A percentile compares a stretch with the other conserved stretches of the same genome.
phyloP scores from a whole-genome alignment of 805 yeast genomes.

The Candida qinlingensis region DNA sequence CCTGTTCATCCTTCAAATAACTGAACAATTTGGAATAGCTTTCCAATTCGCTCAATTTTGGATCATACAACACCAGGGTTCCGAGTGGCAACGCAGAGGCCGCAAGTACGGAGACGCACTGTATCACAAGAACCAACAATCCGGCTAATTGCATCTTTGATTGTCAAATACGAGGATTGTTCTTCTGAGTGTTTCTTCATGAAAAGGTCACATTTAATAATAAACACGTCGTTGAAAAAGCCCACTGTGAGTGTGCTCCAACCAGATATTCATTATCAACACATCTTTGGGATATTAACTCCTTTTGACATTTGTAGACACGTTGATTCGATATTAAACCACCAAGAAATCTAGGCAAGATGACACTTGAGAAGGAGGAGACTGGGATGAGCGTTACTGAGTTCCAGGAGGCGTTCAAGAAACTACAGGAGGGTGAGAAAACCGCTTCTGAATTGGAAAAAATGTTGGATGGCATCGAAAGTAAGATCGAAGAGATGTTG shows the following conservation, averaged over 20 bases:
- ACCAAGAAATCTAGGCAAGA: constrained; percentile 2
- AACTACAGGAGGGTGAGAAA: constrained; percentile 62
- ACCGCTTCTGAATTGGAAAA: constrained; percentile 58
- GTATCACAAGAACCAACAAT: constrained; percentile 4
- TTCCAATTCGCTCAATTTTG: constrained; percentile 20
- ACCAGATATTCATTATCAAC: no score
- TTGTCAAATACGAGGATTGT: background rate
- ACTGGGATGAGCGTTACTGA: constrained; percentile 17
- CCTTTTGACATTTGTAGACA: no score
- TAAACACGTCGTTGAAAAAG: background rate
- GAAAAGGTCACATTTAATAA: no score
- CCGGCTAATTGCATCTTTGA: constrained; percentile 2
- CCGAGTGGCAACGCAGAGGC: constrained; percentile 10
- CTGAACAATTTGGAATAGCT: constrained; percentile 12
- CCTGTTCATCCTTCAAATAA: constrained; percentile 21
- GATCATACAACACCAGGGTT: constrained; percentile 19
- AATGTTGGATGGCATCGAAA: constrained; percentile 60
- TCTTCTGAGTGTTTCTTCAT: no score
- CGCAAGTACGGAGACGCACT: constrained; percentile 5
- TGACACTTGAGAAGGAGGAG: constrained; percentile 7
- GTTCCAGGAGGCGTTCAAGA: constrained; percentile 52
- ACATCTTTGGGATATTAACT: no score
- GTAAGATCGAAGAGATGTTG: constrained; percentile 53
- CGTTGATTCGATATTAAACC: background rate
- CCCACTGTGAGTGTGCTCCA: no score